phyloP scores from a whole-genome alignment of 768 basidiomycete genomes.

The Leccinum arenicola region DNA sequence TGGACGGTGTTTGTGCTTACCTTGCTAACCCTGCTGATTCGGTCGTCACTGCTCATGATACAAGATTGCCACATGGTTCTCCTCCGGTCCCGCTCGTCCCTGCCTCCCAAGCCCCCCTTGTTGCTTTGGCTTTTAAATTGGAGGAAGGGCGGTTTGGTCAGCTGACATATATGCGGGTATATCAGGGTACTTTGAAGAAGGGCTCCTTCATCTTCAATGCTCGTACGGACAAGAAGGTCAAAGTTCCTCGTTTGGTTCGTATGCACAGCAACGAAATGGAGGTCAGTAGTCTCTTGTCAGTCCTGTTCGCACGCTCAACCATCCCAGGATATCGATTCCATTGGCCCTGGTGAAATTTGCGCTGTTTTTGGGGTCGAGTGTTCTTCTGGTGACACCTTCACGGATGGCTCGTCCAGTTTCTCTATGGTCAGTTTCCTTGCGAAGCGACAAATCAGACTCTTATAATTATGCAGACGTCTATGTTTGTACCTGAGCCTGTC shows the following conservation, averaged over 20 bases:
- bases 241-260: slow-evolving; percentile 91
- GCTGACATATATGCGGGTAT: slow-evolving; percentile 96
- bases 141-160: slow-evolving; percentile 98
- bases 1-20: slow-evolving; percentile 96
- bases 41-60: slow-evolving; percentile 79
- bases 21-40: slow-evolving; percentile 85
- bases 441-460: not conserved
- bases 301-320: not conserved
- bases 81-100: slow-evolving; percentile 76
- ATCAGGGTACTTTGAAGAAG: slow-evolving; percentile 91
- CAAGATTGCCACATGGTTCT: slow-evolving; percentile 57
- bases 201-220: slow-evolving; percentile 86
- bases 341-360: slow-evolving; percentile 98
- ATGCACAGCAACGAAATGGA: slow-evolving; percentile 99
- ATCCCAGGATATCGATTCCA: slow-evolving; percentile 81
- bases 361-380: slow-evolving; percentile 99
- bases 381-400: slow-evolving; percentile 96
- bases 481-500: slow-evolving; percentile 98
- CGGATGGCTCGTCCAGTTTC: slow-evolving; percentile 83
- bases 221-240: slow-evolving; percentile 94
- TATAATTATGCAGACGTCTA: slow-evolving; percentile 66
- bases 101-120: slow-evolving; percentile 81
- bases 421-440: slow-evolving; percentile 71
- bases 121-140: slow-evolving; percentile 96
- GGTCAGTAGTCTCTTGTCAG: slow-evolving; percentile 40